phyloP scores from a whole-genome alignment of 108 stramenopile species.

The Skeletonema grethae region DNA sequence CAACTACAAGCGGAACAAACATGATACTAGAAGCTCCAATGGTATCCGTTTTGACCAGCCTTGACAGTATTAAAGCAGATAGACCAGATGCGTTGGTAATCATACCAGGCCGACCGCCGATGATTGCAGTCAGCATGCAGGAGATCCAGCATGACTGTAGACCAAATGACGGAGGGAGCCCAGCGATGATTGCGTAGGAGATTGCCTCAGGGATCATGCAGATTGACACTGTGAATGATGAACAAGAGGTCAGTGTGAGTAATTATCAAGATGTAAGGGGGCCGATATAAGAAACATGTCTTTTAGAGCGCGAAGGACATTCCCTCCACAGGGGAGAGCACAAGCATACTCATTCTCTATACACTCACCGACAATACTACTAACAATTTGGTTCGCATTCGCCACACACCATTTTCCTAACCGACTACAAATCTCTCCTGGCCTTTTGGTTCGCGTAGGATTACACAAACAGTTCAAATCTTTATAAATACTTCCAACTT shows the following conservation, averaged over 20 bases:
- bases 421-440: conserved; percentile 25
- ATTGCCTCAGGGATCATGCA: conserved; percentile 59
- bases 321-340: too few relatives aligned
- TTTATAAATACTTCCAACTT: conserved; percentile 30
- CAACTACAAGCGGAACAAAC: conserved; percentile 50
- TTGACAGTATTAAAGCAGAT: conserved; percentile 21
- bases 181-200: conserved; percentile 57
- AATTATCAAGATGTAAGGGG: neutral
- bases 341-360: neutral
- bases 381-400: conserved; percentile 50
- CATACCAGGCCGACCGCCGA: conserved; percentile 66
- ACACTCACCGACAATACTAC: conserved; percentile 32
- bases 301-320: too few relatives aligned
- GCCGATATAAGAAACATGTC: neutral
- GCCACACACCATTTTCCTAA: conserved; percentile 34
- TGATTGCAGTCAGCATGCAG: conserved; percentile 49
- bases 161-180: conserved; percentile 47
- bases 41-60: conserved; percentile 27
- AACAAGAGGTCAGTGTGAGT: neutral
- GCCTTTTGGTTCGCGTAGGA: conserved; percentile 35
- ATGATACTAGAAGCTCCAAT: conserved; percentile 43
- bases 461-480: conserved; percentile 47
- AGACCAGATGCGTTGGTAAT: conserved; percentile 51
- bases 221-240: conserved; percentile 26
- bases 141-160: conserved; percentile 54